Evolutionary conservation across 139 green algal species (phyloP), one percentile per base, ranked within the genome.

Genomic region (Auxenochlorella pyrenoidosa): DNA sequence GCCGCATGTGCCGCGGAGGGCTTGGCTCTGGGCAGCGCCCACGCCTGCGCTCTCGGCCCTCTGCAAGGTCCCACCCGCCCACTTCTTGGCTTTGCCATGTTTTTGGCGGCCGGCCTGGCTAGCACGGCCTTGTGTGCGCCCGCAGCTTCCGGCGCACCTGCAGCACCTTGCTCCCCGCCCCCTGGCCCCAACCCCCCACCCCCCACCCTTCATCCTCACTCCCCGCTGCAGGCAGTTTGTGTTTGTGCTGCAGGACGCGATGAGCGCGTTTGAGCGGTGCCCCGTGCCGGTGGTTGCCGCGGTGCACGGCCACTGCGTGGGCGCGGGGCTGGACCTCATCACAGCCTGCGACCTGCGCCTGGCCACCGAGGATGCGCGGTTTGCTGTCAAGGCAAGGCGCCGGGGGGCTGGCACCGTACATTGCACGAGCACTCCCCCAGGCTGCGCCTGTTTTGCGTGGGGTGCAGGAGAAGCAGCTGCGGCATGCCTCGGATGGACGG

Each of bases 311-410:
- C 90, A 91, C 32, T 99, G 97, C 90, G 82, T 97, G 21, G 97
- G 97, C n/a, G 96, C 91, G 26, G 97, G 96, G 2, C 82, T 99
- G 26, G 96, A 99, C 90, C 85, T 99, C 2, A 87, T 95, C 40
- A 96, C 95, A 5, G 97, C 97, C 6, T 96, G 91, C 75, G 97
- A 99, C 91, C 89, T 99, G 28, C 90, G 97, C 4, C 87, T 96
- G 36, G 95, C 60, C 28, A 94, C 90, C 58, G 19, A 34, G 1
- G 90, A 95, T 60, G 95, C 96, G 0, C 87, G 58, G 5, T 97
- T 99, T 90, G 95, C 90, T 72, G 96, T 99, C 75, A 99, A 99
- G 92, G 94, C 94, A 75, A 12, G 83, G 21, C 36, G 12, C 12
- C 8, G 47, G 12, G 47, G 47, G 47, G 12, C 47, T n/a, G n/a